Evolutionary conservation across 768 basidiomycete species (phyloP), one percentile per base, ranked within the genome.

Genomic region (Mycena pura): DNA sequence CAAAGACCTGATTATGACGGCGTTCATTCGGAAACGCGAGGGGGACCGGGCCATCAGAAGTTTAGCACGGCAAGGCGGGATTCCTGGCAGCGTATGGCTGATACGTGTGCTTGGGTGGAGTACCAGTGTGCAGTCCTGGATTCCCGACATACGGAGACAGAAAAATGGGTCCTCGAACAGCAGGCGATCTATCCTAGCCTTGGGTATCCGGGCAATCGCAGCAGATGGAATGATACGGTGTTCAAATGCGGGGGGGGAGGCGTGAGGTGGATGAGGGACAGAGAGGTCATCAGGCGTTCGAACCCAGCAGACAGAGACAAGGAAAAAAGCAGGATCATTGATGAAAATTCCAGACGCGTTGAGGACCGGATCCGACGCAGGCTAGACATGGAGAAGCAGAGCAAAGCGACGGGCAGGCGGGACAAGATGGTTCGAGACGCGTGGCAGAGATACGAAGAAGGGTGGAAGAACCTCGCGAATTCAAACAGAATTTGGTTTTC

Each of bases 151-250:
- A 78, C 77, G 68, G 84, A 80, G 66, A 86, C 85, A 29, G 84
- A 88, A 52, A 80, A 83, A 53, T 91, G 91, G 90, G 84, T 90
- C 47, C 72, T 80, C 45, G 80, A 86, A 65, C 86, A 87, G 67
- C 87, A 86, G 72, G 70, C 79, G 46, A 74, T 82, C 60, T 67
- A 77, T 38, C 62, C 68, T 10, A 73, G 75, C 36, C 71, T 66
- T 62, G 68, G 34, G 65, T 61, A 53, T 61, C 71, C 62, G 55
- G 71, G 62, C 62, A 46, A 44, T 65, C 74, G 77, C 62, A 78
- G 77, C 66, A 73, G 79, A 66, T 81, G 83, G 82, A 83, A 86
- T 38, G 85, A 86, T 62, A 68, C 83, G 60, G 74, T 81, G 43
- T 82, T 86, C 70, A 73, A 76, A 19, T 81, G 84, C 65, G 83